Evolutionary conservation across 2,329 filamentous ascomycete species (phyloP).

Genomic region (Sarocladium kiliense): DNA sequence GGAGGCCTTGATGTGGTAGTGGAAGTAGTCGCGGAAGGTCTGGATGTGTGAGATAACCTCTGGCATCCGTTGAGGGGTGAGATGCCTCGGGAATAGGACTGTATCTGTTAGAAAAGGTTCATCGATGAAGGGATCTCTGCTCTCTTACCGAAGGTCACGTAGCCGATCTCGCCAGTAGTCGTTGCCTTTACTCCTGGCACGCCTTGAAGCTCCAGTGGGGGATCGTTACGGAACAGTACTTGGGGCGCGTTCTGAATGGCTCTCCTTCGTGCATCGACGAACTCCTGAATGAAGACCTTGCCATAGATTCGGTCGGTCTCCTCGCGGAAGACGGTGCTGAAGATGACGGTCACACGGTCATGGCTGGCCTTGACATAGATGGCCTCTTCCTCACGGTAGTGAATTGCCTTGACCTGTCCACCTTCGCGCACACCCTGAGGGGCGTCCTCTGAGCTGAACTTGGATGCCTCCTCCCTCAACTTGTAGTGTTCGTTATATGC

Average conservation of each 20-base stretch:
- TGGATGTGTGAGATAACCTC: constrained; percentile 99
- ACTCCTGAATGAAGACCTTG: constrained; percentile 98
- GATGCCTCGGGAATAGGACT: constrained; percentile 53
- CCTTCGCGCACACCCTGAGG: constrained; percentile 87
- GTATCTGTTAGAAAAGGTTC: background rate
- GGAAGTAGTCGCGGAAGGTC: constrained; percentile 99
- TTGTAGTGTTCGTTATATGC: constrained; percentile 90
- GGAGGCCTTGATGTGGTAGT: constrained; percentile 99
- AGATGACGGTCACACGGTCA: constrained; percentile 97
- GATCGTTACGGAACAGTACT: constrained; percentile 92
- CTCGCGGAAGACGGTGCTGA: constrained; percentile 96
- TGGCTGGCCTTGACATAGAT: constrained; percentile 98
- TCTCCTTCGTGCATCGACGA: constrained; percentile 90
- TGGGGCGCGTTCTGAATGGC: constrained; percentile 98
- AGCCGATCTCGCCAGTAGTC: constrained; percentile 83
- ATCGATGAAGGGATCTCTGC: background rate
- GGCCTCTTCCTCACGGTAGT: constrained; percentile 97
- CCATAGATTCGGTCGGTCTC: constrained; percentile 97
- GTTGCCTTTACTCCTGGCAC: constrained; percentile 75
- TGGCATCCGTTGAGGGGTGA: constrained; percentile 82
- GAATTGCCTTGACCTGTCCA: constrained; percentile 89
- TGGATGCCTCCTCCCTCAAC: constrained; percentile 80
- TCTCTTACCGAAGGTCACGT: constrained; percentile 87
- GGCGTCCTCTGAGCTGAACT: constrained; percentile 89
- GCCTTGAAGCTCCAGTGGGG: constrained; percentile 83